Percentiles rank a stretch among this genome's conserved stretches.
phyloP scores from a whole-genome alignment of 768 basidiomycete genomes.

The Guyanaporus albipodus region DNA sequence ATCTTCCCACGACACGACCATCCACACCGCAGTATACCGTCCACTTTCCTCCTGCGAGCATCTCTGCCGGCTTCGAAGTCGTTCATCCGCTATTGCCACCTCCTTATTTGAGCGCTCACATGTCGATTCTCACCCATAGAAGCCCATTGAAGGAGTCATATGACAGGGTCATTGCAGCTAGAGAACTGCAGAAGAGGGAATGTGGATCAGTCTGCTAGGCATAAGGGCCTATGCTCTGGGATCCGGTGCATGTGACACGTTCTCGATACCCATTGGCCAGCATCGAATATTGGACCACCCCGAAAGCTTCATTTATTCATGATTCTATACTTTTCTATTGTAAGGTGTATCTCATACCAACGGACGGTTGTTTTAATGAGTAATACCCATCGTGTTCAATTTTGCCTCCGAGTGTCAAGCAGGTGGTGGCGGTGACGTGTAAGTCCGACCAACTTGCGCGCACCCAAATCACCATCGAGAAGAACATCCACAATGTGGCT shows the following conservation, averaged over 20 bases:
- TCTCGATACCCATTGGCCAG: slow-evolving; percentile 19
- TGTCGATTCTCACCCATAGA: slow-evolving; percentile 62
- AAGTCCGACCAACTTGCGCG: too few relatives aligned
- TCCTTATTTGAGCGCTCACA: slow-evolving; percentile 66
- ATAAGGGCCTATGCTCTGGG: background rate
- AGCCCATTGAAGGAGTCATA: slow-evolving; percentile 68
- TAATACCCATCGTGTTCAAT: too few relatives aligned
- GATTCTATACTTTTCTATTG: slow-evolving; percentile 27
- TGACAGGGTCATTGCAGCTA: slow-evolving; percentile 61
- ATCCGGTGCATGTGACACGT: slow-evolving; percentile 1
- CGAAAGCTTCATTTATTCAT: slow-evolving; percentile 21
- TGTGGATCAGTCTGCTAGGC: background rate
- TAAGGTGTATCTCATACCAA: slow-evolving; percentile 17
- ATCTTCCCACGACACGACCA: slow-evolving; percentile 42
- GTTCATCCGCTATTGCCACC: slow-evolving; percentile 70
- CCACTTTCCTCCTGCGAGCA: slow-evolving; percentile 63
- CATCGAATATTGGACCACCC: slow-evolving; percentile 6
- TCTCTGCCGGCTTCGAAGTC: slow-evolving; percentile 49
- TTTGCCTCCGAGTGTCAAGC: background rate
- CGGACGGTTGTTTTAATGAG: slow-evolving; percentile 15
- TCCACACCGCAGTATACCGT: slow-evolving; percentile 45
- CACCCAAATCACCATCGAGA: slow-evolving; percentile 9
- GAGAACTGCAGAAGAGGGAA: slow-evolving; percentile 34
- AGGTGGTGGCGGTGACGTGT: slow-evolving; percentile 28
- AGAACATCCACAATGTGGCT: slow-evolving; percentile 41